phyloP scores from a whole-genome alignment of 306 rosid species.

The Prunus campanulata region DNA sequence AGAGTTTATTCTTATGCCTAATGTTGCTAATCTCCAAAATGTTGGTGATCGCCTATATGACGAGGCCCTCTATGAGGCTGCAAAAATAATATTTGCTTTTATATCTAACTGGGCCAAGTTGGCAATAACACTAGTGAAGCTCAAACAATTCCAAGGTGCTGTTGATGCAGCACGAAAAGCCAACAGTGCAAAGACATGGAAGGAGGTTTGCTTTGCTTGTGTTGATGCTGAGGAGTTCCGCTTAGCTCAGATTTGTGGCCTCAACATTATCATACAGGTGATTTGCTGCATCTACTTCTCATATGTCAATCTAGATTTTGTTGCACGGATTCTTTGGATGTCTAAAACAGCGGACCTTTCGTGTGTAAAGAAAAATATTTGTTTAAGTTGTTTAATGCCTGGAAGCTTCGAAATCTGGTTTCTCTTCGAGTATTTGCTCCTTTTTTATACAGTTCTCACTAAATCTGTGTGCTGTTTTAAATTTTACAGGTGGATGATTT shows the following conservation, averaged over 20 bases:
- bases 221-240: constrained; percentile 99
- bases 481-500: constrained; percentile 88
- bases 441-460: constrained; percentile 10
- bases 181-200: constrained; percentile 98
- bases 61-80: constrained; percentile 95
- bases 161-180: constrained; percentile 99
- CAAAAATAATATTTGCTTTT: constrained; percentile 87
- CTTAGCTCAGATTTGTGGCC: constrained; percentile 97
- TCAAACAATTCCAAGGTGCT: constrained; percentile 95
- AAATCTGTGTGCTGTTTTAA: constrained; percentile 14
- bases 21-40: constrained; percentile 95
- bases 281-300: constrained; percentile 6
- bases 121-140: constrained; percentile 90
- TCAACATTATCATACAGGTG: constrained; percentile 96
- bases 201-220: constrained; percentile 99
- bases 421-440: too few species aligned
- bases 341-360: background rate
- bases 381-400: background rate
- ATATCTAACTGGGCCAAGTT: constrained; percentile 99
- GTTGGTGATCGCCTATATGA: constrained; percentile 96
- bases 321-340: background rate
- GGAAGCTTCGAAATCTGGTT: too few species aligned
- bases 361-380: background rate
- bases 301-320: constrained; percentile 8
- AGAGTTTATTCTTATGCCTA: constrained; percentile 97